Percentiles rank a stretch among this genome's conserved stretches.
phyloP scores from a whole-genome alignment of 2,329 filamentous ascomycete species.

The Fusarium heterosporum region DNA sequence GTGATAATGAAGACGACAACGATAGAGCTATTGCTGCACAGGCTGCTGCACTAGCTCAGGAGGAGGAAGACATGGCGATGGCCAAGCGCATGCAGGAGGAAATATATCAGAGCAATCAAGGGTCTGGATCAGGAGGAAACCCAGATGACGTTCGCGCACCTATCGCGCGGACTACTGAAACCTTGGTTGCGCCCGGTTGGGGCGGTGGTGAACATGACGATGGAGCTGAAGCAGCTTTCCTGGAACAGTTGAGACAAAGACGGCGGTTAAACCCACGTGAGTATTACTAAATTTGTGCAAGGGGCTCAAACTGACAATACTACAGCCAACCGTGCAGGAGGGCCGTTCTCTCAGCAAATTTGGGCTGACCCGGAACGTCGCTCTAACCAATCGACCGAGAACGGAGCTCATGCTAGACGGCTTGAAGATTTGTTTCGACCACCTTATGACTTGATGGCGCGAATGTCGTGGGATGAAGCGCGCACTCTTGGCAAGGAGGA shows the following conservation, averaged over 20 bases:
- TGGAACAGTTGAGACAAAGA: slow-evolving; percentile 71
- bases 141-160: slow-evolving; percentile 83
- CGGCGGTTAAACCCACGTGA: slow-evolving; percentile 50
- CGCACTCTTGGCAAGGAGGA: slow-evolving; percentile 86
- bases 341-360: slow-evolving; percentile 56
- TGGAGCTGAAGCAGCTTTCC: slow-evolving; percentile 67
- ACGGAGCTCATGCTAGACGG: slow-evolving; percentile 76
- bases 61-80: slow-evolving; percentile 94
- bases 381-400: slow-evolving; percentile 53
- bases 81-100: slow-evolving; percentile 92
- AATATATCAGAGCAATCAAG: slow-evolving; percentile 72
- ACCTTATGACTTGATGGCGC: slow-evolving; percentile 88
- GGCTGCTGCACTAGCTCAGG: slow-evolving; percentile 62
- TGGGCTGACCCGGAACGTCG: slow-evolving; percentile 50
- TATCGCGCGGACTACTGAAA: slow-evolving; percentile 91
- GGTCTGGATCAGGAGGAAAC: slow-evolving; percentile 50
- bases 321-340: slow-evolving; percentile 44
- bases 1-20: slow-evolving; percentile 55
- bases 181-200: slow-evolving; percentile 77
- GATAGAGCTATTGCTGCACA: slow-evolving; percentile 56
- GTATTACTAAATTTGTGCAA: slow-evolving; percentile 13
- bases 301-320: slow-evolving; percentile 7
- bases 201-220: slow-evolving; percentile 63
- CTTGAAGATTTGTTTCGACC: slow-evolving; percentile 94
- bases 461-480: slow-evolving; percentile 83